Evolutionary conservation across 495 filamentous ascomycete species (phyloP).

Genomic region (Elaphomyces granulatus): DNA sequence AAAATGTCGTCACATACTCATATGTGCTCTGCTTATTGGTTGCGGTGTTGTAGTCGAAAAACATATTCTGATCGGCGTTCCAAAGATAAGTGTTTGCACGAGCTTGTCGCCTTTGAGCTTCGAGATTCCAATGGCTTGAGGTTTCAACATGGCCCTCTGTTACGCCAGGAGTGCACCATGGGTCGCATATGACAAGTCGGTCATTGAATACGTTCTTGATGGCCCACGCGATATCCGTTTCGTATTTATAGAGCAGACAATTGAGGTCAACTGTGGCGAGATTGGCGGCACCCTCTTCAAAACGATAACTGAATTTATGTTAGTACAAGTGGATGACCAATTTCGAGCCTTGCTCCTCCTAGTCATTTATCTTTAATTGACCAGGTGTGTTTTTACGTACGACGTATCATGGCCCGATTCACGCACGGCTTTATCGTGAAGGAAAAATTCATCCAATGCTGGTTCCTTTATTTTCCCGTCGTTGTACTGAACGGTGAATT

Average conservation of each 20-base stretch:
- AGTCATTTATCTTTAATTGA: too few relatives aligned
- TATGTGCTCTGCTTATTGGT: slow-evolving; percentile 52
- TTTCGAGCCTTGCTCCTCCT: too few relatives aligned
- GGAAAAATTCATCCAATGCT: slow-evolving; percentile 65
- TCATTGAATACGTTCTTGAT: slow-evolving; percentile 59
- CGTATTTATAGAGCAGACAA: slow-evolving; percentile 57
- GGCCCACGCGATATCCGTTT: slow-evolving; percentile 49
- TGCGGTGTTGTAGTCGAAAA: slow-evolving; percentile 70
- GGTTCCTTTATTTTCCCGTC: slow-evolving; percentile 51
- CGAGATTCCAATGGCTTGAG: slow-evolving; percentile 60
- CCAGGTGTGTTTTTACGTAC: too few relatives aligned
- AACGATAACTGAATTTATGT: slow-evolving; percentile 45
- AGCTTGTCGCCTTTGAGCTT: slow-evolving; percentile 48
- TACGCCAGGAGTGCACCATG: slow-evolving; percentile 43
- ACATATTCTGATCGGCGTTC: slow-evolving; percentile 68
- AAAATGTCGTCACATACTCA: slow-evolving; percentile 36
- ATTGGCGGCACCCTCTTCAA: slow-evolving; percentile 62
- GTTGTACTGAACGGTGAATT: slow-evolving; percentile 69
- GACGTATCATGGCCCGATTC: slow-evolving; percentile 71
- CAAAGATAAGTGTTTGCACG: slow-evolving; percentile 66
- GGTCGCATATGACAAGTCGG: slow-evolving; percentile 47
- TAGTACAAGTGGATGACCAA: too few relatives aligned
- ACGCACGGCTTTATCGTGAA: slow-evolving; percentile 70
- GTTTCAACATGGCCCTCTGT: slow-evolving; percentile 44
- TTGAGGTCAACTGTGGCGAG: slow-evolving; percentile 75